These are phyloP conservation scores for Dothideomycetidae sp. DNA, from an alignment of 2,329 filamentous ascomycete genomes.

Conservation along the genomic window DNA sequence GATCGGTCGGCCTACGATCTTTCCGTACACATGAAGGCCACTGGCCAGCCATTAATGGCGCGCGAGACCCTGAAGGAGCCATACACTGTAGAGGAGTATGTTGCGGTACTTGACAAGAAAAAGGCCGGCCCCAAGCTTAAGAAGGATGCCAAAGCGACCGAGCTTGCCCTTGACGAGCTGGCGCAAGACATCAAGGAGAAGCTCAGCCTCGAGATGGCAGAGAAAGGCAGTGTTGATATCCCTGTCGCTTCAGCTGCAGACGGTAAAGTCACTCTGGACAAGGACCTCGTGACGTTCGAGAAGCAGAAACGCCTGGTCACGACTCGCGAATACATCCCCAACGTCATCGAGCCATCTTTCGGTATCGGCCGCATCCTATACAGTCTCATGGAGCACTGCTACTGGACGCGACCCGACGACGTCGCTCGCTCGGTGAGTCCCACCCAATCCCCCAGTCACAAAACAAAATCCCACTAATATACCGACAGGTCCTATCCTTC, in stretches of 20 bases:
- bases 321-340: conserved; percentile 80
- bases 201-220: conserved; percentile 57
- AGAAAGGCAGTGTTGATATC: conserved; percentile 60
- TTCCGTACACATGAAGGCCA: conserved; percentile 84
- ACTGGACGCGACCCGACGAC: conserved; percentile 77
- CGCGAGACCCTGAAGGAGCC: conserved; percentile 69
- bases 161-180: conserved; percentile 60
- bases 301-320: conserved; percentile 72
- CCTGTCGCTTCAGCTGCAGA: conserved; percentile 53
- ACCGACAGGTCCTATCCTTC: conserved; percentile 52
- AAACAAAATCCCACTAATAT: conserved; percentile 2
- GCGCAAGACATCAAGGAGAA: conserved; percentile 71
- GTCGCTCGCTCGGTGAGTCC: conserved; percentile 71
- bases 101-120: conserved; percentile 81
- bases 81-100: conserved; percentile 69
- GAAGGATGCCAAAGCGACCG: conserved; percentile 79
- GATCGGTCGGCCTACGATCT: conserved; percentile 92
- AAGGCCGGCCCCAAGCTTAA: conserved; percentile 92
- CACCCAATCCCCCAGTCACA: background rate
- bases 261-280: conserved; percentile 64
- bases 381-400: conserved; percentile 83
- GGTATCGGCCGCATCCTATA: conserved; percentile 93
- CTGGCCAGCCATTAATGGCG: conserved; percentile 71
- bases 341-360: conserved; percentile 81
- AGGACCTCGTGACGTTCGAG: conserved; percentile 71